A percentile compares a stretch with the other conserved stretches of the same genome.
phyloP scores from a whole-genome alignment of 768 basidiomycete genomes.

The Lyophyllum decastes region DNA sequence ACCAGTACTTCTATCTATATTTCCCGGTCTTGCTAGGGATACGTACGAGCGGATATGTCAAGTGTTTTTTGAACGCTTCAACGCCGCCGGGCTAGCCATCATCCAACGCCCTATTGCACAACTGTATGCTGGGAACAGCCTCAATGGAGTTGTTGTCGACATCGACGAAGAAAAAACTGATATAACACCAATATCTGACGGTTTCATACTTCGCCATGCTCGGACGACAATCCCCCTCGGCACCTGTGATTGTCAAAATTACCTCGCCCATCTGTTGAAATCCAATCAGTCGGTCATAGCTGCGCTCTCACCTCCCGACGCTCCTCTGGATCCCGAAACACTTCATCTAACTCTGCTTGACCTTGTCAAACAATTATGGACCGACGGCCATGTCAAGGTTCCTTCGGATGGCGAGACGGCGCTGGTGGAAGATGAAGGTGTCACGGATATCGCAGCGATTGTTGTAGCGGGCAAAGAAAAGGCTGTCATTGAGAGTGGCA shows the following conservation, averaged over 20 bases:
- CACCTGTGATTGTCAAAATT: slow-evolving; percentile 68
- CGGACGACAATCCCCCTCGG: slow-evolving; percentile 65
- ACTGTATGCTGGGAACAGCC: slow-evolving; percentile 72
- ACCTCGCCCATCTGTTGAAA: slow-evolving; percentile 73
- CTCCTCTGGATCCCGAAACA: slow-evolving; percentile 44
- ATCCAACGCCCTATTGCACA: slow-evolving; percentile 85
- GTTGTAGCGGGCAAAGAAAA: slow-evolving; percentile 90
- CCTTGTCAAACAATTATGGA: slow-evolving; percentile 65
- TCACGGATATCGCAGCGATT: slow-evolving; percentile 88
- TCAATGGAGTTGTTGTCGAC: slow-evolving; percentile 80
- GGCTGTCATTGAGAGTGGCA: slow-evolving; percentile 83
- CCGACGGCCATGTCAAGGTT: slow-evolving; percentile 68
- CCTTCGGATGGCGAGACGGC: slow-evolving; percentile 75
- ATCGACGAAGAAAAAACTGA: slow-evolving; percentile 77
- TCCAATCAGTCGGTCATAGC: slow-evolving; percentile 66
- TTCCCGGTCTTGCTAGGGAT: slow-evolving; percentile 61
- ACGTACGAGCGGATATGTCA: slow-evolving; percentile 77
- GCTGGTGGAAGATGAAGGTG: slow-evolving; percentile 73
- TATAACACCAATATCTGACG: slow-evolving; percentile 77
- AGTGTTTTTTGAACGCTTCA: slow-evolving; percentile 91
- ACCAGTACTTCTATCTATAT: slow-evolving; percentile 75
- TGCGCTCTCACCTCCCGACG: slow-evolving; percentile 55
- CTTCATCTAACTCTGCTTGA: slow-evolving; percentile 56
- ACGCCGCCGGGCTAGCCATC: slow-evolving; percentile 79
- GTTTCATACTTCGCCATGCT: slow-evolving; percentile 56